Evolutionary conservation across 2,329 filamentous ascomycete species (phyloP).

Genomic region (Sporothrix protearum): DNA sequence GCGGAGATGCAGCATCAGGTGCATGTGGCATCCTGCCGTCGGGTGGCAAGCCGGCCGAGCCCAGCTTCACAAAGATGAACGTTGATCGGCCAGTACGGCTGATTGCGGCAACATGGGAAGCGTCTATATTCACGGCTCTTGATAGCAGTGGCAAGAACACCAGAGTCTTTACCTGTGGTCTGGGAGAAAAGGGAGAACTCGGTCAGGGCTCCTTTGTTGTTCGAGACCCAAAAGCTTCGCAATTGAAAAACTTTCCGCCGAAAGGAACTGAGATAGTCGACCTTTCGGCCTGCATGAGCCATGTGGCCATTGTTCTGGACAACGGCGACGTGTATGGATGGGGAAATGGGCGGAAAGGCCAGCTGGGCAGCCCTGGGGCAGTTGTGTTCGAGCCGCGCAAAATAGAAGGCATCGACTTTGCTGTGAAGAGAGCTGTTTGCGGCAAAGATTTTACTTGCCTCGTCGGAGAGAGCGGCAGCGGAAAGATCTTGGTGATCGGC

Average conservation of each 20-base stretch:
- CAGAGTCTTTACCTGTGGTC: slow-evolving; percentile 61
- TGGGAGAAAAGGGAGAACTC: slow-evolving; percentile 67
- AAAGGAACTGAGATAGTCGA: slow-evolving; percentile 55
- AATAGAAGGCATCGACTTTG: slow-evolving; percentile 58
- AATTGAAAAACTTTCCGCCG: slow-evolving; percentile 63
- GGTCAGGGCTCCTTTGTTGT: slow-evolving; percentile 57
- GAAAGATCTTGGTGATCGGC: slow-evolving; percentile 65
- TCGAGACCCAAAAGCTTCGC: slow-evolving; percentile 45
- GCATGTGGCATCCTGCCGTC: slow-evolving; percentile 49
- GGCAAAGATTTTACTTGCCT: slow-evolving; percentile 84
- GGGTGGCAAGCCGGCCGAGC: slow-evolving; percentile 29
- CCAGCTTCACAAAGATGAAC: slow-evolving; percentile 38
- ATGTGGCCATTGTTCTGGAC: slow-evolving; percentile 68
- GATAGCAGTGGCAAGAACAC: slow-evolving; percentile 44
- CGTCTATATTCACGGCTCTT: slow-evolving; percentile 58
- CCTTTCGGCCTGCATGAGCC: slow-evolving; percentile 71
- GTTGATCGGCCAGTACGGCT: slow-evolving; percentile 38
- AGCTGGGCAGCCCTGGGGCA: slow-evolving; percentile 61
- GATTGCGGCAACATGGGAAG: slow-evolving; percentile 75
- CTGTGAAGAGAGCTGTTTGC: slow-evolving; percentile 65
- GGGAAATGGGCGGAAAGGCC: slow-evolving; percentile 83
- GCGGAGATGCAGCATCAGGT: slow-evolving; percentile 57
- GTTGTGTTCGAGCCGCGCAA: slow-evolving; percentile 58
- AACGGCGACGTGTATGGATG: slow-evolving; percentile 81
- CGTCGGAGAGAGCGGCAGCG: slow-evolving; percentile 52